Evolutionary conservation across 371 early-diverging fungal genomes (phyloP), one percentile per base, ranked within the genome.

Genomic region (Circinella umbellata): DNA sequence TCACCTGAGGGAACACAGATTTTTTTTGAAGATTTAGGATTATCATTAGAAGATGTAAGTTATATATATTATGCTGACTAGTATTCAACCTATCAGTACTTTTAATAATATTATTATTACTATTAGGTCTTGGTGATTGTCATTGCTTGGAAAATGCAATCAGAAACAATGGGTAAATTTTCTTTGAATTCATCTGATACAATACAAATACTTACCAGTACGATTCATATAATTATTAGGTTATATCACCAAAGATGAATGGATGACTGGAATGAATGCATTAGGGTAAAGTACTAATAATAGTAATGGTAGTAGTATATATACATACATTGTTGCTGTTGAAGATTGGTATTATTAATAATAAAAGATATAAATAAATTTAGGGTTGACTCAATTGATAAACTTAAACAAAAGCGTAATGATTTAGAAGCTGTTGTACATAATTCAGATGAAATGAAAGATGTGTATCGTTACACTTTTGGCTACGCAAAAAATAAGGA

Each of bases 381-480:
- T 75, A 90, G 91, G 61, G 77, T 84, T 5, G 91, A 90, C 67
- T 84, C 89, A 0, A 73, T 74, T 5, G 80, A 82, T 17, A 83
- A 86, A 51, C 77, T 92, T 6, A 73, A 77, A 65, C 66, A 57
- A 36, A 77, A 77, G 48, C 72, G 85, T 63, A 73, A 83, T 4
- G 71, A 73, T 8, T 80, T 92, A 46, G 83, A 84, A 37, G 57
- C 62, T 18, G 76, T 78, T 9, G 69, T 82, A 59, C 69, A 80
- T 13, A 81, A 88, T 60, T 78, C 88, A 1, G 73, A 76, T 10
- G 71, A 86, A n/a, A 81, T 88, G 64, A 85, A 84, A 66, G 88
- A 89, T 64, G 75, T 92, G 80, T 91, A 91, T 68, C 82, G 85
- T 49, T 92, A 86, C 66, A 83, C 89, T 3, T 92, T 92, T 68